Conservation (phyloP, 495 filamentous ascomycete genomes). For the Umbilicaria muhlenbergii region DNA sequence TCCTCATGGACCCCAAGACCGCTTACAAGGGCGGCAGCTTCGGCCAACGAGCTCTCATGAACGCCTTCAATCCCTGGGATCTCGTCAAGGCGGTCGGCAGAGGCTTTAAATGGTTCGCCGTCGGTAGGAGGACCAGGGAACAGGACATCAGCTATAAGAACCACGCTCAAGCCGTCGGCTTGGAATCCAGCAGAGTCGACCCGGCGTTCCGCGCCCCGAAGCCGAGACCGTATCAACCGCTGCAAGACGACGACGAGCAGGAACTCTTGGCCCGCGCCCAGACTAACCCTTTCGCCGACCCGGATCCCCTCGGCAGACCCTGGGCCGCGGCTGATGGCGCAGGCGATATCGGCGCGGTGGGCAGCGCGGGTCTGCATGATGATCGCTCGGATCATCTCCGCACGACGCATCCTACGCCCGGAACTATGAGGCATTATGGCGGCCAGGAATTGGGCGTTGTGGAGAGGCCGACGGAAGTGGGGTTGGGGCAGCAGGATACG, state of each 20-base stretch:
- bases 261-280: constrained; percentile 28
- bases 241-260: constrained; percentile 24
- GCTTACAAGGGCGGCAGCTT: constrained; percentile 45
- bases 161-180: constrained; percentile 18
- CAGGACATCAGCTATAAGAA: constrained; percentile 34
- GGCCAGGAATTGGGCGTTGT: no score
- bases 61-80: constrained; percentile 76
- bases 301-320: no score
- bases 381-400: not conserved
- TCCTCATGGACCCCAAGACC: constrained; percentile 30
- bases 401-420: not conserved
- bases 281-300: constrained; percentile 17
- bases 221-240: constrained; percentile 10
- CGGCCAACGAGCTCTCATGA: constrained; percentile 45
- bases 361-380: not conserved
- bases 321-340: not conserved
- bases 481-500: no score
- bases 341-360: not conserved
- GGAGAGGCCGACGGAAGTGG: no score
- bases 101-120: constrained; percentile 66
- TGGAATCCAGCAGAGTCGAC: constrained; percentile 16
- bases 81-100: constrained; percentile 63
- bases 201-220: constrained; percentile 12
- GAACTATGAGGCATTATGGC: no score
- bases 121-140: constrained; percentile 44